Base-by-base conservation (phyloP, 2,329 filamentous ascomycete genomes). In the Elsinoe necatrix region DNA sequence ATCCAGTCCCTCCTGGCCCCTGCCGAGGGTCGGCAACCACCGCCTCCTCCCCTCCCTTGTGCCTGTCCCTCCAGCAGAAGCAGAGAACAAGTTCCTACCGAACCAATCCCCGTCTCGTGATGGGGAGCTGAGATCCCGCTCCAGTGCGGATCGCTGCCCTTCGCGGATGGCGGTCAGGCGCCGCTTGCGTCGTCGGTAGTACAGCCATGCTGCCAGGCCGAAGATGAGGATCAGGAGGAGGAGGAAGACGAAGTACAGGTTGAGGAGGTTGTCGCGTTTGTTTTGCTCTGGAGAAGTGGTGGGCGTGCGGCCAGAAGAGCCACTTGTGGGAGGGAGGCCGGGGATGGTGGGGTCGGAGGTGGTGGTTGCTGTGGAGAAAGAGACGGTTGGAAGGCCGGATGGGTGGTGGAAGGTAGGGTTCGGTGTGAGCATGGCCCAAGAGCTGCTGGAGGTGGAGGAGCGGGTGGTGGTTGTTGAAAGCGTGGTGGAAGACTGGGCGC, bases 231-330 rank as follows among this genome's bases (percentile, higher is more conserved):
- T 63, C 11, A 77, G 71, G 21, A 83, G 71, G 23, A 79, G 73
- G 48, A 84, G 73, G 70, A 81, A 82, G 62, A 79, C 73, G 67
- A 82, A 79, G 61, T 79, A 80, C 62, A 77, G 75, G 59, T 74
- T 71, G 55, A 74, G 71, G 3, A 77, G 64, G 27, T 63, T 61
- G 42, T 64, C 29, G 31, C 23, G 27, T 14, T 47, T 16, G 16
- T 7, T 4, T 41, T 56, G 37, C 16, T 56, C 41, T 16, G 39
- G 16, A 14, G 39, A 42, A 4, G 20, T 34, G 11, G 42, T 23
- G 3, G 54, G 27, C 1, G 52, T 21, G n/a, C 52, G 35, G 23
- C 25, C 37, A 25, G 41, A 55, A 41, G 39, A 23, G 39, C 41
- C 54, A 25, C 23, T 35, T 3, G 41, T 56, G 1, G 39, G 39